phyloP scores from a whole-genome alignment of 106 monocot species.

The Allium sativum region DNA sequence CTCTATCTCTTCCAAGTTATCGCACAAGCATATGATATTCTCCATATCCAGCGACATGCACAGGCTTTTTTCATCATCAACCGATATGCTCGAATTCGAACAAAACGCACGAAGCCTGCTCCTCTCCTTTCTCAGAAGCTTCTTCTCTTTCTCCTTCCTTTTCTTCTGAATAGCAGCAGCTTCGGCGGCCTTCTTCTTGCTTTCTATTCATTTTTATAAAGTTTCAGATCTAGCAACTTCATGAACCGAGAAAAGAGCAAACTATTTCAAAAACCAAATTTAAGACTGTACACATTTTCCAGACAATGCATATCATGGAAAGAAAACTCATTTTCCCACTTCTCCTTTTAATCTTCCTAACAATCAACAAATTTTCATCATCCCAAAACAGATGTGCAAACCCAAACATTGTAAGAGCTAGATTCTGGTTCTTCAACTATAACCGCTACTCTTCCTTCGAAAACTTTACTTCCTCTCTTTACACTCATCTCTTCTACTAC shows the following conservation, averaged over 20 bases:
- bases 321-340: constrained; percentile 4
- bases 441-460: constrained; percentile 41
- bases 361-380: constrained; percentile 8
- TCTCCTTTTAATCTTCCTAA: constrained; percentile 18
- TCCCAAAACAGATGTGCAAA: constrained; percentile 18
- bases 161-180: constrained; percentile 63
- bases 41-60: constrained; percentile 58
- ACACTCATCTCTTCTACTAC: constrained; percentile 73
- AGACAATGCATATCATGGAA: constrained; percentile 7
- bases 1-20: constrained; percentile 40
- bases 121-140: constrained; percentile 76
- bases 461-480: constrained; percentile 50
- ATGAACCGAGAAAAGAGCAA: too few species aligned
- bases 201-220: background rate
- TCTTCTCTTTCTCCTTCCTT: constrained; percentile 79
- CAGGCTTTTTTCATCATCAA: constrained; percentile 47
- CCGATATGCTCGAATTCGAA: constrained; percentile 27
- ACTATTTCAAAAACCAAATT: too few species aligned
- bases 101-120: constrained; percentile 48
- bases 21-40: constrained; percentile 44
- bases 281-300: too few species aligned
- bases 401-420: constrained; percentile 41
- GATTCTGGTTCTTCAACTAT: constrained; percentile 56
- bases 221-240: too few species aligned
- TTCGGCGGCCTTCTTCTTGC: constrained; percentile 67